Evolutionary conservation across 805 yeast genomes (phyloP), one percentile per base, ranked within the genome.

Genomic region (Starmera caribaea): DNA sequence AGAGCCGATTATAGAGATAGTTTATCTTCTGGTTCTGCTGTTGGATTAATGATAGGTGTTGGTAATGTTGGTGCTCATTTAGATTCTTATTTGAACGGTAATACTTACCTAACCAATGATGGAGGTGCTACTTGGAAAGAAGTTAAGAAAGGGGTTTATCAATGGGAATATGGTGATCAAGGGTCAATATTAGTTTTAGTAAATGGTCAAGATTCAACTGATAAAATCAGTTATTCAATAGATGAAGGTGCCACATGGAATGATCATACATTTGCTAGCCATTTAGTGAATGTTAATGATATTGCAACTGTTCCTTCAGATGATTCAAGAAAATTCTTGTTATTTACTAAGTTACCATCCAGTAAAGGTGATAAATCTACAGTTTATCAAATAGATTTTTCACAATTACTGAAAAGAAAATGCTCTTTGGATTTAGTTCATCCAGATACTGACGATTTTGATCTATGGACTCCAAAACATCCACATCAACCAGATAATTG

Each of bases 81-180:
- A 39, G 63, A 60, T 5, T 61, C 73, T 8, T 46, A 57, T 32
- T 66, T 69, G 3, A 74, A 78, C 36, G 71, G 81, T 1, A 67
- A 81, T 2, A 85, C 96, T 0, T 92, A 74, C 54, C 61, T 92
- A 44, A 78, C 95, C 3, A 67, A 72, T n/a, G 97, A 92, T 61
- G 98, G 92, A 2, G 98, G 98, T 42, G 63, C 77, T 13, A 73
- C 88, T 3, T 92, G 97, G 97, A 74, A 60, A 38, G 95, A 86
- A 59, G 65, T 90, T 26, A 69, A 62, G 43, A 76, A 81, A 43
- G 92, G 94, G 4, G 71, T 76, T 1, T 73, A 75, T 49, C 81
- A 82, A 74, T 92, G 97, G 97, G 97, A 89, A 60, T 92, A 69
- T 58, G 97, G 97, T 45, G 98, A 92, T 59, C 84, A 86, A 47